A percentile compares a stretch with the other conserved stretches of the same genome.
These are phyloP conservation scores for Mariannaea elegans DNA, from an alignment of 2,329 filamentous ascomycete genomes.

Conservation along the genomic window DNA sequence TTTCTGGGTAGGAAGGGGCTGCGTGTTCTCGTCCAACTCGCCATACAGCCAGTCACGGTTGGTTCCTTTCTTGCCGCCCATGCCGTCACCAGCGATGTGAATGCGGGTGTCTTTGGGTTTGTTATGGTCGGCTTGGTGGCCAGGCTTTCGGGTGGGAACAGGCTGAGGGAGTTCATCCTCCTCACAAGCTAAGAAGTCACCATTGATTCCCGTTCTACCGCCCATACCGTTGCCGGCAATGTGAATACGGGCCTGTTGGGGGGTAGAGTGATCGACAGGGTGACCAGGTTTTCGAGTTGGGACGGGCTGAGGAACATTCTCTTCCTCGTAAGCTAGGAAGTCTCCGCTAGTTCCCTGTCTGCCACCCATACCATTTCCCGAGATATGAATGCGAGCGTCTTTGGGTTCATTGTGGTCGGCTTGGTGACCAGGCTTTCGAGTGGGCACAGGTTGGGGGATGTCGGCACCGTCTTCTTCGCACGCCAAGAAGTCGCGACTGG, in stretches of 20 bases:
- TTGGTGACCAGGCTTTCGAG: constrained; percentile 26
- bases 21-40: constrained; percentile 52
- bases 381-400: constrained; percentile 51
- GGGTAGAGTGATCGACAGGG: background rate
- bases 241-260: constrained; percentile 41
- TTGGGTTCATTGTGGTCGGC: constrained; percentile 26
- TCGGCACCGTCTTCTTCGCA: constrained; percentile 44
- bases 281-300: constrained; percentile 46
- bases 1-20: constrained; percentile 49
- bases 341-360: constrained; percentile 60
- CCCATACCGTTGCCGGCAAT: constrained; percentile 73
- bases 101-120: constrained; percentile 39
- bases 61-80: constrained; percentile 67
- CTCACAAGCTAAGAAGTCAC: constrained; percentile 65
- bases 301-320: constrained; percentile 46
- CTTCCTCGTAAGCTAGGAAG: constrained; percentile 65
- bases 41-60: constrained; percentile 65
- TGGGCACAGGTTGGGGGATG: constrained; percentile 29
- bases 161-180: constrained; percentile 49
- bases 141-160: constrained; percentile 30
- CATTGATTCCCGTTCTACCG: constrained; percentile 60
- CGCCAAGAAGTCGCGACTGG: constrained; percentile 66
- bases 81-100: constrained; percentile 67
- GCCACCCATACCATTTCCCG: constrained; percentile 72
- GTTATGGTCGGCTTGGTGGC: constrained; percentile 25